Evolutionary conservation across 2,329 filamentous ascomycete species (phyloP), one percentile per base, ranked within the genome.

Genomic region (Cladosporium sphaerospermum): DNA sequence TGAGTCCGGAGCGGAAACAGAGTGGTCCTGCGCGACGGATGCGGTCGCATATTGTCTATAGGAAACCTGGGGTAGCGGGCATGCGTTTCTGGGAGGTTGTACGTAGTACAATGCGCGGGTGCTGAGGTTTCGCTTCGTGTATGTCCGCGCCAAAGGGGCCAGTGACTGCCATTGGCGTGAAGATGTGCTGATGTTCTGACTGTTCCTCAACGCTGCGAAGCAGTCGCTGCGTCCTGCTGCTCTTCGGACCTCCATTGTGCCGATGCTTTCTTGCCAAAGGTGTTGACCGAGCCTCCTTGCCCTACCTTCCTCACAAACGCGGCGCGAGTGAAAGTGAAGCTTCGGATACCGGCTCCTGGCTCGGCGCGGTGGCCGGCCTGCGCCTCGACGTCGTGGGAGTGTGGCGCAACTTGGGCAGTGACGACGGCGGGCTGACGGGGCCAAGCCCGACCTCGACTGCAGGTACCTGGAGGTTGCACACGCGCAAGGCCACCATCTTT

Each of bases 41-140:
- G 72, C 74, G 62, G 71, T 43, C n/a, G 56, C 59, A 5, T 51
- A 51, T 36, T 31, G 40, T 9, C 48, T 37, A 28, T 28, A 7
- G 7, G 23, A 28, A 7, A 3, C 5, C 7, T 28, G 23, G 5
- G 23, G 7, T 28, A 28, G 23, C 7, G 23, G 23, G 7, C 23
- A 28, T 28, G 23, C 23, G 23, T 28, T 28, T 28, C 23, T 28
- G 23, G 7, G 23, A 7, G 4, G 23, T 28, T 28, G 23, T 28
- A 28, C 23, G 23, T 28, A 3, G 23, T 7, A 28, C 23, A 4
- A 4, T 28, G 23, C 23, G 23, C 23, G 23, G 39, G 40, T 51
- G 40, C 40, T 51, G 32, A 51, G 28, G 31, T 41, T 43, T 37
- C 48, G 13, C 40, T 44, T 40, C 9, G 48, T 44, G 4, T 37